Conservation (phyloP, 441 rosid genomes). For the Bocquillonia castaneifolia region DNA sequence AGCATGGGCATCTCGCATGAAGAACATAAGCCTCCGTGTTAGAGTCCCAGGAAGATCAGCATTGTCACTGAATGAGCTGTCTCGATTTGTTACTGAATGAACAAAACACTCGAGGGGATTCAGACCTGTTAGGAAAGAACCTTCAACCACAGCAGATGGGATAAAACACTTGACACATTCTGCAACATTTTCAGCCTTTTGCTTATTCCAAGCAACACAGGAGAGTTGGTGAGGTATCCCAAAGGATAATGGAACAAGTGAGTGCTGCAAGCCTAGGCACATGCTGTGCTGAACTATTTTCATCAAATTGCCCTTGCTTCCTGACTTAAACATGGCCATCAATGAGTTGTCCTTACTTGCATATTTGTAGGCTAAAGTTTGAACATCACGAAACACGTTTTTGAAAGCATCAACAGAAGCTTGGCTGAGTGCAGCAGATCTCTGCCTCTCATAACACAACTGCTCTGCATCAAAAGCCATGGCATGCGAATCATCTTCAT, state of each 20-base stretch:
- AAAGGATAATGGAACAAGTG: conserved; percentile 73
- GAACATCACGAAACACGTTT: conserved; percentile 73
- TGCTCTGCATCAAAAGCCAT: conserved; percentile 37
- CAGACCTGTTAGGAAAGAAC: conserved; percentile 70
- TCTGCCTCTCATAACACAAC: conserved; percentile 65
- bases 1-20: conserved; percentile 71
- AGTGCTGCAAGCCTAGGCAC: conserved; percentile 86
- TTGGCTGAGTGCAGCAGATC: conserved; percentile 70
- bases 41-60: conserved; percentile 97
- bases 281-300: conserved; percentile 86
- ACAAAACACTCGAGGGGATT: conserved; percentile 84
- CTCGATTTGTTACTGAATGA: conserved; percentile 83
- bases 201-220: conserved; percentile 67
- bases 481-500: conserved; percentile 36
- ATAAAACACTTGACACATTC: conserved; percentile 53
- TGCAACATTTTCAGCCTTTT: conserved; percentile 30
- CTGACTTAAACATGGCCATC: conserved; percentile 78
- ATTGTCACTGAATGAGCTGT: conserved; percentile 85
- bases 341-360: conserved; percentile 62
- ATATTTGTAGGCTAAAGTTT: conserved; percentile 59
- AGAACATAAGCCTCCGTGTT: conserved; percentile 79
- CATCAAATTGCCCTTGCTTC: conserved; percentile 87
- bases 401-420: conserved; percentile 75
- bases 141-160: conserved; percentile 71
- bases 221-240: conserved; percentile 71